phyloP scores from a whole-genome alignment of 805 yeast species.

The Candida silvatica region DNA sequence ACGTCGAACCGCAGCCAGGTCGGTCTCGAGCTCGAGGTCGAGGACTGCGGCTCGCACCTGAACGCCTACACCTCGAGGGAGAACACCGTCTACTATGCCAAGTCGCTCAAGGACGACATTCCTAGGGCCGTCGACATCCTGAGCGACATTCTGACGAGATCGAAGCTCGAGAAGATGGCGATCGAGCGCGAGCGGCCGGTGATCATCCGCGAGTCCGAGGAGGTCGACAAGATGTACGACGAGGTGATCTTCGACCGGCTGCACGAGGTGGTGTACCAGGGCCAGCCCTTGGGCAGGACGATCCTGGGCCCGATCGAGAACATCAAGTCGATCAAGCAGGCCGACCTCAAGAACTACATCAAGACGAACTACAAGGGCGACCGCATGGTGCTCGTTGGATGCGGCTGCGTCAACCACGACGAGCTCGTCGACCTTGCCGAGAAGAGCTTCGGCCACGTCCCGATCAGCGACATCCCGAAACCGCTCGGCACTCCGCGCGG shows the following conservation, averaged over 20 bases:
- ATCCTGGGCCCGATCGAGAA: constrained; percentile 90
- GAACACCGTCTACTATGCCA: constrained; percentile 94
- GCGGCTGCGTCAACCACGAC: constrained; percentile 88
- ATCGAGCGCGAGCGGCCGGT: constrained; percentile 96
- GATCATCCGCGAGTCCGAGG: constrained; percentile 92
- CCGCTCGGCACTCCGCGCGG: constrained; percentile 70
- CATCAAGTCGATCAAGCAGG: constrained; percentile 69
- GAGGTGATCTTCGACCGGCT: constrained; percentile 96
- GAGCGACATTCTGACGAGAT: constrained; percentile 81
- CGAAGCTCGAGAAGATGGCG: constrained; percentile 73
- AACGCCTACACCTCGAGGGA: constrained; percentile 99
- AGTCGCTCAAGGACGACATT: constrained; percentile 72
- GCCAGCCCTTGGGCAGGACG: constrained; percentile 93
- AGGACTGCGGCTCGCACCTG: constrained; percentile 92
- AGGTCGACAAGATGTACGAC: constrained; percentile 96
- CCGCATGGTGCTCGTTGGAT: constrained; percentile 96
- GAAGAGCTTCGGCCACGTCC: constrained; percentile 65
- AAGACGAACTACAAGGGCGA: constrained; percentile 86
- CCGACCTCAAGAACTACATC: constrained; percentile 75
- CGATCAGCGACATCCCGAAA: constrained; percentile 40
- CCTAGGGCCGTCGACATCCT: constrained; percentile 81
- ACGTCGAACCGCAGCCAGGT: constrained; percentile 74
- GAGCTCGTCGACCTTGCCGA: constrained; percentile 72
- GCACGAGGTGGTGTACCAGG: constrained; percentile 84
- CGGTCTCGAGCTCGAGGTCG: constrained; percentile 85